phyloP scores from a whole-genome alignment of 306 rosid species.

The Prosopis cineraria region DNA sequence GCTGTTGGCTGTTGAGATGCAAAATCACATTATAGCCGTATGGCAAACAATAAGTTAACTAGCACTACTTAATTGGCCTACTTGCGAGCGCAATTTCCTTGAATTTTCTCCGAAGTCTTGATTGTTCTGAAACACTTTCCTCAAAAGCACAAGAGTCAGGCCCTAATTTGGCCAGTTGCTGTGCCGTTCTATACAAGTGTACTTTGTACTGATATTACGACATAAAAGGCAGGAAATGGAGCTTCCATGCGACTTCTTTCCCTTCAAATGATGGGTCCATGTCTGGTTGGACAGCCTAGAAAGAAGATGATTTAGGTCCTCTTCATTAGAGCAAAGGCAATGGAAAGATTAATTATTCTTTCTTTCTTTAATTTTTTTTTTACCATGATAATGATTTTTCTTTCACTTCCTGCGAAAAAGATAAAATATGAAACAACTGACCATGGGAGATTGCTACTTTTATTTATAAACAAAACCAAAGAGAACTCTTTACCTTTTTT shows the following conservation, averaged over 20 bases:
- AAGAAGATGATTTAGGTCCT: not conserved
- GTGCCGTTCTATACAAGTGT: not conserved
- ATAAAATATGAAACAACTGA: not conserved
- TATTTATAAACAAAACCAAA: not conserved
- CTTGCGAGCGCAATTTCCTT: too few species aligned
- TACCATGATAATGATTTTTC: not conserved
- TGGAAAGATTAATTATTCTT: not conserved
- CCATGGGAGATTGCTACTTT: not conserved
- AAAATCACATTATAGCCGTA: too few species aligned
- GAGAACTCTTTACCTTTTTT: not conserved
- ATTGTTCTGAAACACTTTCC: too few species aligned
- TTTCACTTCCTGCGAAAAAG: too few species aligned
- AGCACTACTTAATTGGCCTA: too few species aligned
- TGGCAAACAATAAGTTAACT: too few species aligned
- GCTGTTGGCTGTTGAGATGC: too few species aligned
- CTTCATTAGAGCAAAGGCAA: not conserved
- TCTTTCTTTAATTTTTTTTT: not conserved
- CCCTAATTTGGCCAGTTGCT: not conserved
- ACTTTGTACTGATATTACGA: not conserved
- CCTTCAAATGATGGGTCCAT: not conserved
- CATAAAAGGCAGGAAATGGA: not conserved
- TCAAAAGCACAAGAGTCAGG: not conserved
- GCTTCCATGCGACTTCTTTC: slow-evolving; percentile 1
- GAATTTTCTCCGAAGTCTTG: too few species aligned
- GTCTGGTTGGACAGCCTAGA: not conserved